Evolutionary conservation across 306 rosid genomes (phyloP).

Genomic region (Vigna mungo): DNA sequence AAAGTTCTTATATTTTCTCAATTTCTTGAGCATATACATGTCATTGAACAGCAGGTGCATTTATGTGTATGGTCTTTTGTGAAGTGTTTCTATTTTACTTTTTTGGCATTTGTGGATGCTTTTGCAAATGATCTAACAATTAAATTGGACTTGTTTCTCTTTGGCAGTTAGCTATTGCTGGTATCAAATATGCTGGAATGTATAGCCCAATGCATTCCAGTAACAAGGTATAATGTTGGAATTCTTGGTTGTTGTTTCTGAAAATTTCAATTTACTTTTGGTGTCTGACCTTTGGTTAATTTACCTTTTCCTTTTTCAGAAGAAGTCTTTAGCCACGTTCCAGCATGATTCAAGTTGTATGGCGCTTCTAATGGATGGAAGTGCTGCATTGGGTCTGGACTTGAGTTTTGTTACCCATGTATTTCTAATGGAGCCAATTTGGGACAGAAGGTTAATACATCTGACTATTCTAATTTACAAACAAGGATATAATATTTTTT

Average conservation of each 20-base stretch:
- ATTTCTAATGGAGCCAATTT: constrained; percentile 95
- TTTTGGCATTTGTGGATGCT: constrained; percentile 9
- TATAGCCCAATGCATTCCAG: constrained; percentile 91
- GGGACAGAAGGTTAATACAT: constrained; percentile 89
- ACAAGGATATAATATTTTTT: neutral
- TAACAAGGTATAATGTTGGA: constrained; percentile 70
- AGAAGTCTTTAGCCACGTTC: constrained; percentile 82
- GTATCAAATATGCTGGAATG: constrained; percentile 88
- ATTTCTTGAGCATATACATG: constrained; percentile 97
- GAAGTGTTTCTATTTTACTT: constrained; percentile 24
- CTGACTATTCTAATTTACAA: constrained; percentile 32
- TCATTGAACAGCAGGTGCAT: constrained; percentile 93
- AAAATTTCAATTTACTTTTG: constrained; percentile 33
- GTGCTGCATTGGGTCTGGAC: constrained; percentile 98
- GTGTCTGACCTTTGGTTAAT: constrained; percentile 40
- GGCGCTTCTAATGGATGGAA: constrained; percentile 98
- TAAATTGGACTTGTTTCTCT: constrained; percentile 44
- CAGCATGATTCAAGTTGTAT: constrained; percentile 83
- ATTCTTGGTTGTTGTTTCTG: constrained; percentile 28
- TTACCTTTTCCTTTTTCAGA: constrained; percentile 59
- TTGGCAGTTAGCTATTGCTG: constrained; percentile 77
- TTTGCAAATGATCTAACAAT: constrained; percentile 37
- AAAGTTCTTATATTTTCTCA: constrained; percentile 95
- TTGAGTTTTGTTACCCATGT: constrained; percentile 92
- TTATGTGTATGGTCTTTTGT: constrained; percentile 18